Evolutionary conservation across 352 stramenopile species (phyloP), one percentile per base, ranked within the genome.

Genomic region (Thalassiosira hispida): DNA sequence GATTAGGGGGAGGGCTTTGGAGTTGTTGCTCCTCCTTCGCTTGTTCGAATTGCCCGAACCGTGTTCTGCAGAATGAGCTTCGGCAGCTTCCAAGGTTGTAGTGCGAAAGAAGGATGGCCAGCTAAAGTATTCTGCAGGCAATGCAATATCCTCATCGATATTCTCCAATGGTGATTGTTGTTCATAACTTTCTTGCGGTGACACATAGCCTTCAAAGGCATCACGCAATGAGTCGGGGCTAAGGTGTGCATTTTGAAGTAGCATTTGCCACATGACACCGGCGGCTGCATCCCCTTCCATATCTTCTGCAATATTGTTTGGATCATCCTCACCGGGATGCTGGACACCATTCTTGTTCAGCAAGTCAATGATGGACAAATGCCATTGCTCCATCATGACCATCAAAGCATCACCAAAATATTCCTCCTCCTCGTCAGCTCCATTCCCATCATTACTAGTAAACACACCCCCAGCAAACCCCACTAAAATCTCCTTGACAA

Each of bases 41-140:
- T 77, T 77, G 59, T 57, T 70, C 44, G 40, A 2, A 42, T 27
- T 46, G 12, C 20, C 16, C 14, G 51, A 27, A 35, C 35, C 20
- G 1, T 52, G 46, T 25, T 55, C 33, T 57, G 44, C 22, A 49
- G 14, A 18, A 67, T 62, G 23, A 40, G 12, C 46, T 4, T 57
- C 31, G 22, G 40, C 40, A n/a, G 40, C 52, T n/a, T 47, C 11
- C 1, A 49, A 31, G 1, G 63, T 7, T 27, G 51, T 18, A 11
- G 20, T 35, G 11, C 57, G 57, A 52, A 77, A 51, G 38, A 77
- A 70, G 16, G 57, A 70, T 22, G 68, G 68, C 68, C 57, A 77
- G 57, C 22, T 14, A 52, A 78, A 72, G 72, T 78, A 72, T 6
- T 60, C 35, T 18, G 35, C 16, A 20, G 29, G 27, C 4, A 53